These are phyloP conservation scores for Quercus gilva DNA, from an alignment of 306 rosid genomes.

Conservation along the genomic window DNA sequence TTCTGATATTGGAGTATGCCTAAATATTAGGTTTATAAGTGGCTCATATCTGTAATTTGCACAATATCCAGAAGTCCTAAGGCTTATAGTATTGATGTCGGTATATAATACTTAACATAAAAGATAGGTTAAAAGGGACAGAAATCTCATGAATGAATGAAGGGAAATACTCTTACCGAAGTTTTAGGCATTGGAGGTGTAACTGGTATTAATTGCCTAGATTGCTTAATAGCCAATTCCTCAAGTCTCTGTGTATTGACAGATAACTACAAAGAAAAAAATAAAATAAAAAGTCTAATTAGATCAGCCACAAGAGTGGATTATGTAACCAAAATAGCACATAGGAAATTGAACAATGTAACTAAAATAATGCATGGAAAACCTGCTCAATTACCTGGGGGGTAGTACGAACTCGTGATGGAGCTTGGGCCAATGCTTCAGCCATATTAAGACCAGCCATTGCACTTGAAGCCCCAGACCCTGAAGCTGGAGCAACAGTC, in stretches of 20 bases:
- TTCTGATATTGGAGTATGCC: no score
- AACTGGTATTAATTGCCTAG: slow-evolving; percentile 94
- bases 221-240: slow-evolving; percentile 93
- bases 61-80: background rate
- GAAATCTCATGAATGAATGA: background rate
- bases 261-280: slow-evolving; percentile 43
- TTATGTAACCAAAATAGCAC: background rate
- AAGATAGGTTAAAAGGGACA: background rate
- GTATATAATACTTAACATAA: background rate
- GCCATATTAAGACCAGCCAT: slow-evolving; percentile 93
- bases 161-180: slow-evolving; percentile 48
- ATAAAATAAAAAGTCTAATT: slow-evolving; percentile 12
- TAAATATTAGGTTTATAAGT: background rate
- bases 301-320: slow-evolving; percentile 17
- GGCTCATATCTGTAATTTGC: background rate
- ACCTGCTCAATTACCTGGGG: slow-evolving; percentile 67
- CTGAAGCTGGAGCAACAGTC: slow-evolving; percentile 46
- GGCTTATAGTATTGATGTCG: background rate
- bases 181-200: slow-evolving; percentile 89
- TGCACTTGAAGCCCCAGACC: slow-evolving; percentile 43
- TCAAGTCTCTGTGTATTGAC: slow-evolving; percentile 94
- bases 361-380: slow-evolving; percentile 2
- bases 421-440: slow-evolving; percentile 89
- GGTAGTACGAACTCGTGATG: slow-evolving; percentile 63
- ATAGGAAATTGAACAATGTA: background rate